Base-by-base conservation (phyloP, 805 yeast genomes). In the Starmerella khaoyaiensis region DNA sequence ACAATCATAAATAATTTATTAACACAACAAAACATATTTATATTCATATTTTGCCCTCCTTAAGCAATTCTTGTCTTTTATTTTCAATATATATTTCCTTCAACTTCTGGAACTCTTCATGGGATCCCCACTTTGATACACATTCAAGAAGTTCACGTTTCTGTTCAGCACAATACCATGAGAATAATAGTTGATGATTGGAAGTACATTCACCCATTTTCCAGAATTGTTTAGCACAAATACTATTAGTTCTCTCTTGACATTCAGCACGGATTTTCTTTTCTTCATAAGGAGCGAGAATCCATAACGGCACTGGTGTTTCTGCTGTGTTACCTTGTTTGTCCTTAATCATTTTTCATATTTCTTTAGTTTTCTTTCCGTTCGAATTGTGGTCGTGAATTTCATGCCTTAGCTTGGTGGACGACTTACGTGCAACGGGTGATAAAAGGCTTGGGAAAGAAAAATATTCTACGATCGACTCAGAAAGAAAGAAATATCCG, bases 281-380 rank as follows among this genome's bases (percentile, higher is more conserved):
- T 37, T 59, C 63, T 31, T 59, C 63, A 41, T 54, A 40, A 3
- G 63, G 63, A 6, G 63, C 57, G 27, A 59, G 46, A 34, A 59
- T 51, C 63, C 63, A 59, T n/a, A 53, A 48, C 3, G 63, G 62
- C 7, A 51, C 44, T 4, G 54, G 48, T 10, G 48, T 42, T n/a
- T 48, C 51, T 3, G 19, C 39, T 5, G 36, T 24, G 28, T 44
- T 44, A n/a, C 45, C 44, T 30, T 25, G 41, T 9, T 23, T 14
- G 29, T 36, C 44, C 17, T 14, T 35, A 2, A 4, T 17, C 42
- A 39, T 39, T n/a, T 5, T 15, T n/a, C n/a, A n/a, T n/a, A n/a
- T n/a, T n/a, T n/a, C n/a, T n/a, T n/a, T n/a, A n/a, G n/a, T n/a
- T n/a, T n/a, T n/a, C n/a, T n/a, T n/a, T n/a, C n/a, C n/a, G n/a